Conservation (phyloP, 2,329 filamentous ascomycete genomes). For the Arthrobotrys megalospora region DNA sequence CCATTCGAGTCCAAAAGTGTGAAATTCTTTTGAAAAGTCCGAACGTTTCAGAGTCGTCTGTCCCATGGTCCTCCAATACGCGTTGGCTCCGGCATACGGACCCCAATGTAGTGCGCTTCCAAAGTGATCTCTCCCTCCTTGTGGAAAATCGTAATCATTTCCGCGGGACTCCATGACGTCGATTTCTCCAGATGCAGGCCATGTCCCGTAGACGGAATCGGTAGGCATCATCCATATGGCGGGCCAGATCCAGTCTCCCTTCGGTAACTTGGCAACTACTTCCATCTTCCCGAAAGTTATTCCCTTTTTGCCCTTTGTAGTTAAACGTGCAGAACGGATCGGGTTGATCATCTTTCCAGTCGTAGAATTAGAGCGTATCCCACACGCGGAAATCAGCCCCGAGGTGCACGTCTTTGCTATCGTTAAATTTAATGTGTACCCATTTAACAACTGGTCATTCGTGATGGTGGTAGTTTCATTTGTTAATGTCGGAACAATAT, state of each 20-base stretch:
- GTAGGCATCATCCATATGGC: slow-evolving; percentile 72
- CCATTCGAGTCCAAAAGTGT: slow-evolving; percentile 69
- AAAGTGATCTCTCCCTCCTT: slow-evolving; percentile 66
- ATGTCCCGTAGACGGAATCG: slow-evolving; percentile 70
- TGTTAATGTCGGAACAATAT: slow-evolving; percentile 73
- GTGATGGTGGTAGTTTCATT: slow-evolving; percentile 53
- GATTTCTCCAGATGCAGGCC: slow-evolving; percentile 73
- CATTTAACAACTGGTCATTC: slow-evolving; percentile 62
- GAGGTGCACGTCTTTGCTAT: slow-evolving; percentile 69
- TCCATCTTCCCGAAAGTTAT: slow-evolving; percentile 72
- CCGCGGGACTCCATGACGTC: slow-evolving; percentile 72
- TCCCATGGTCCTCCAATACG: slow-evolving; percentile 67
- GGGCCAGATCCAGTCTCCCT: slow-evolving; percentile 74
- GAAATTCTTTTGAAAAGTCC: slow-evolving; percentile 69
- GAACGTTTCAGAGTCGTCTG: slow-evolving; percentile 66
- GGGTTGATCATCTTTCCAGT: slow-evolving; percentile 71
- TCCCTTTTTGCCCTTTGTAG: slow-evolving; percentile 70
- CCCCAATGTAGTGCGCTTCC: slow-evolving; percentile 71
- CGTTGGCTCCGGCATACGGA: slow-evolving; percentile 64
- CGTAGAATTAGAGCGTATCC: slow-evolving; percentile 68
- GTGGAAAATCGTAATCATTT: slow-evolving; percentile 68
- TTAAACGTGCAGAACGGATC: slow-evolving; percentile 71
- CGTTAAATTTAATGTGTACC: slow-evolving; percentile 70
- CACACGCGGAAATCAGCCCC: slow-evolving; percentile 66
- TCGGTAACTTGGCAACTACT: slow-evolving; percentile 72